These are phyloP conservation scores for Salix exigua DNA, from an alignment of 345 rosid species.

Conservation along the genomic window DNA sequence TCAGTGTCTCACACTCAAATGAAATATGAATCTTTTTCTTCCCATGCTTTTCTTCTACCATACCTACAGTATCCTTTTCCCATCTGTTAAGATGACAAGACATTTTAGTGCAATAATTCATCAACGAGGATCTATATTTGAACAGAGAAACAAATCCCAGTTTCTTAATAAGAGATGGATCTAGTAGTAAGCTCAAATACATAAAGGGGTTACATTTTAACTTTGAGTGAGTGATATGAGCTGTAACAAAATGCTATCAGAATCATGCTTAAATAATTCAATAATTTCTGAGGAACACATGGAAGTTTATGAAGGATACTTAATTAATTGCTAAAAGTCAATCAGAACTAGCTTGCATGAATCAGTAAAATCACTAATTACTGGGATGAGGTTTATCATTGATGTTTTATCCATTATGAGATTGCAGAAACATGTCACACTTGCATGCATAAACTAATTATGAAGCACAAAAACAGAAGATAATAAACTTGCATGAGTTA, in stretches of 20 bases:
- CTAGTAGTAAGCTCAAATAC: not conserved
- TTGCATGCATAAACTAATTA: not conserved
- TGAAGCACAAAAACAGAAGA: not conserved
- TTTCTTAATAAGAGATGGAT: not conserved
- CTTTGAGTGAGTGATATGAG: not conserved
- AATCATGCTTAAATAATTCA: not conserved
- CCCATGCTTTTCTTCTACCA: slow-evolving; percentile 60
- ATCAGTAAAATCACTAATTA: not conserved
- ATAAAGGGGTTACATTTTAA: not conserved
- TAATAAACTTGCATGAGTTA: not conserved
- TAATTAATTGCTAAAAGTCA: not conserved
- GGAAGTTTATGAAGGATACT: not conserved
- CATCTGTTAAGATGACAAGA: slow-evolving; percentile 39
- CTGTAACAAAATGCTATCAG: not conserved
- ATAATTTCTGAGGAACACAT: not conserved
- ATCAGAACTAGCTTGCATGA: not conserved
- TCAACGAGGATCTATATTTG: not conserved
- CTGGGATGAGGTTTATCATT: not conserved
- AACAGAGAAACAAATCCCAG: not conserved
- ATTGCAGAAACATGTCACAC: not conserved
- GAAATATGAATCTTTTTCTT: slow-evolving; percentile 60
- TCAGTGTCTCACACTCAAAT: slow-evolving; percentile 85
- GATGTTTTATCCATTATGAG: not conserved
- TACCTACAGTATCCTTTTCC: slow-evolving; percentile 70
- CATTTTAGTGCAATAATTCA: not conserved